A percentile compares a stretch with the other conserved stretches of the same genome.
Conservation (phyloP, 371 early-diverging fungal genomes). For the Mucor lusitanicus region DNA sequence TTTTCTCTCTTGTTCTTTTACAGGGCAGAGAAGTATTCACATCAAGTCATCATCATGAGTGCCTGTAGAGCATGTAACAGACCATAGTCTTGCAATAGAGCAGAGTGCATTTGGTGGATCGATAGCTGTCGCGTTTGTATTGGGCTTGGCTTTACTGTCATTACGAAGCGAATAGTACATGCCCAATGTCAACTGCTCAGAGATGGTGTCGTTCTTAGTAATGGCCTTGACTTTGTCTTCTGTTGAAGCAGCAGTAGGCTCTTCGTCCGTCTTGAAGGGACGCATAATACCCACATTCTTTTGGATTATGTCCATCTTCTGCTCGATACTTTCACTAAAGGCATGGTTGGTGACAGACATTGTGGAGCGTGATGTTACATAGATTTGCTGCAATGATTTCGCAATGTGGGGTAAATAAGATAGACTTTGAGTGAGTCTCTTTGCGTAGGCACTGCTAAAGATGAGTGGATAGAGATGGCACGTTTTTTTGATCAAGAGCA, state of each 20-base stretch:
- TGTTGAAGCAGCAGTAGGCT: not conserved
- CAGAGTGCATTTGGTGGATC: constrained; percentile 16
- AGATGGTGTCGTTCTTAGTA: not conserved
- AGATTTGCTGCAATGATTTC: constrained; percentile 11
- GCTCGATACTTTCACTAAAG: not conserved
- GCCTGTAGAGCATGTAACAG: constrained; percentile 9
- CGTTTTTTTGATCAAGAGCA: not conserved
- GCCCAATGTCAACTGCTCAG: not conserved
- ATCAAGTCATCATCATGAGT: not conserved
- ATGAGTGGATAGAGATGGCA: constrained; percentile 16
- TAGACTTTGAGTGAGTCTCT: not conserved
- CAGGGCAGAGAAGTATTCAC: not conserved
- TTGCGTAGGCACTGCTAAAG: constrained; percentile 13
- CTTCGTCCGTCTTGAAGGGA: not conserved
- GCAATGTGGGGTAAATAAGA: constrained; percentile 16
- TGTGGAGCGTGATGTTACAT: constrained; percentile 5
- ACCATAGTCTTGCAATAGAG: constrained; percentile 19
- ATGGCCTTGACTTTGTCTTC: not conserved
- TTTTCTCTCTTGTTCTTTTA: not conserved
- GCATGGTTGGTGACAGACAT: constrained; percentile 13
- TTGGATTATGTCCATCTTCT: constrained; percentile 5
- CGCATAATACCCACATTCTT: constrained; percentile 9
- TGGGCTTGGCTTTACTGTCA: not conserved
- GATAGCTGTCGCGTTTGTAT: not conserved
- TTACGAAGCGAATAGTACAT: constrained; percentile 8